Percentiles rank a stretch among this genome's conserved stretches.
Conservation (phyloP, 2,329 filamentous ascomycete genomes). For the Botrytis aclada region DNA sequence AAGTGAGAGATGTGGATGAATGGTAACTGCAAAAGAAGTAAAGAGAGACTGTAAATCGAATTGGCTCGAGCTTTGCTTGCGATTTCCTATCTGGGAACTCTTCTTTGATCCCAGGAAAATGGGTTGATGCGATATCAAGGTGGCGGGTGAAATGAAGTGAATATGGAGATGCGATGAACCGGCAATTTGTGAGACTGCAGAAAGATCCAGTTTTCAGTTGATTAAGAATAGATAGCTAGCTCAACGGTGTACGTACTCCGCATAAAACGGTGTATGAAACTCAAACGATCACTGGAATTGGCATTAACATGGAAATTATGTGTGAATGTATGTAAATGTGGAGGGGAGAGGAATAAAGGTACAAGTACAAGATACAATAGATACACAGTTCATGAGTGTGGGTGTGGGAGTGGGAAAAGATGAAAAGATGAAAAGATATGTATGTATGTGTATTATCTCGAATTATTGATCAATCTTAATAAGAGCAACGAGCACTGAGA, state of each 20-base stretch:
- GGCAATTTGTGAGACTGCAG: background rate
- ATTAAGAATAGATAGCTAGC: background rate
- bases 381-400: background rate
- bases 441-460: background rate
- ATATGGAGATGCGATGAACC: background rate
- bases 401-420: too few species aligned
- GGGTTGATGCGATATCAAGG: constrained; percentile 2
- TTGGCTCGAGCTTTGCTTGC: constrained; percentile 18
- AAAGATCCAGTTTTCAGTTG: constrained; percentile 11
- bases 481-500: background rate
- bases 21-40: background rate
- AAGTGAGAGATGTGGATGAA: background rate
- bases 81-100: constrained; percentile 14
- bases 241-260: background rate
- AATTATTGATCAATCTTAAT: background rate
- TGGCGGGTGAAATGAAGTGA: constrained; percentile 12
- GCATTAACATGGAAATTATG: background rate
- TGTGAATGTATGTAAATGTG: background rate
- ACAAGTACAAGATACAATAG: background rate
- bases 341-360: too few species aligned
- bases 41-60: background rate
- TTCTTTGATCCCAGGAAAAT: background rate
- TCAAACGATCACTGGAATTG: background rate
- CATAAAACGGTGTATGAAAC: background rate
- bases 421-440: background rate